These are phyloP conservation scores for Nepenthes gracilis DNA, from an alignment of 148 eudicot species.

Conservation along the genomic window DNA sequence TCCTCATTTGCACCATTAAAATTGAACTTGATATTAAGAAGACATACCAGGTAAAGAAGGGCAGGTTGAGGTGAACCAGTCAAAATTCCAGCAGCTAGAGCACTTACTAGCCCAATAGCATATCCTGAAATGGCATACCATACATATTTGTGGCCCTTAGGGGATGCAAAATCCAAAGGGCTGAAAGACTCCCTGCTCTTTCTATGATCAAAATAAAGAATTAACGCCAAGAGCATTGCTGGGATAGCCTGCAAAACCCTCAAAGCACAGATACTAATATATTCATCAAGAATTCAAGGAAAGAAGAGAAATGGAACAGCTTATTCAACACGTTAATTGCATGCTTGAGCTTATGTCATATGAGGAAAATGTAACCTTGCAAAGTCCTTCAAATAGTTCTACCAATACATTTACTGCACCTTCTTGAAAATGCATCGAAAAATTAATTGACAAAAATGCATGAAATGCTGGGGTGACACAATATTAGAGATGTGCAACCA, in stretches of 20 bases:
- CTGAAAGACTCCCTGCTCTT: conserved; percentile 38
- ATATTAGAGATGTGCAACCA: no score
- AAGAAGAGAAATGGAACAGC: background rate
- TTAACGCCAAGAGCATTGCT: conserved; percentile 87
- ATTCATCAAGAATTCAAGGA: background rate
- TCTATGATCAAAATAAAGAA: conserved; percentile 80
- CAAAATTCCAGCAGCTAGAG: conserved; percentile 87
- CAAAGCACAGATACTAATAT: background rate
- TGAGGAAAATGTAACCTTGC: no score
- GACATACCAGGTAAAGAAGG: conserved; percentile 81
- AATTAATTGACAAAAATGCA: no score
- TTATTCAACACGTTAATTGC: background rate
- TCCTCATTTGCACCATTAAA: no score
- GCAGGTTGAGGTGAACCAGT: conserved; percentile 98
- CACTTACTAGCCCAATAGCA: conserved; percentile 70
- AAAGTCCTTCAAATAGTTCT: no score
- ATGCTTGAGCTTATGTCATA: no score
- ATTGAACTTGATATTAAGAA: background rate
- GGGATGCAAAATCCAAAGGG: conserved; percentile 36
- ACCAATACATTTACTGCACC: no score
- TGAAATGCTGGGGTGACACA: no score
- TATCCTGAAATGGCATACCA: conserved; percentile 82
- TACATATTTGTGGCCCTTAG: conserved; percentile 73
- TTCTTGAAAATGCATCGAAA: no score
- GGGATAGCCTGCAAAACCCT: conserved; percentile 80